phyloP scores from a whole-genome alignment of 768 basidiomycete species.

The Pleurotus tuoliensis region DNA sequence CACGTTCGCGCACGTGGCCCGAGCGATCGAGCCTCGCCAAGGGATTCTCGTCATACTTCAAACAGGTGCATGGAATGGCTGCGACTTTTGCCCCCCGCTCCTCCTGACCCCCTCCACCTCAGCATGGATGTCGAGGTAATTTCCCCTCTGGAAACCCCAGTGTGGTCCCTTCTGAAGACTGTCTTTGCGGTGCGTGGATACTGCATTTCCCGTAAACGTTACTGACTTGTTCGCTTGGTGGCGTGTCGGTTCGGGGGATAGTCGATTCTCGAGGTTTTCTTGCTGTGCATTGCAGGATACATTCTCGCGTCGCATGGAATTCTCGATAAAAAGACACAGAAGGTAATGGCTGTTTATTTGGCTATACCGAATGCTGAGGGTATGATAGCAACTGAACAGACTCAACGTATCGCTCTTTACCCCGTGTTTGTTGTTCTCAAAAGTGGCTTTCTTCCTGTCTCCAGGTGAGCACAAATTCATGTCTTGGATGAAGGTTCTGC shows the following conservation, averaged over 20 bases:
- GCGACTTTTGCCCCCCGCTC: slow-evolving; percentile 1
- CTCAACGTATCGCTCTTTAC: slow-evolving; percentile 90
- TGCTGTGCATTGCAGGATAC: slow-evolving; percentile 83
- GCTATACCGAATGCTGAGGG: slow-evolving; percentile 8
- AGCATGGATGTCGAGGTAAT: slow-evolving; percentile 9
- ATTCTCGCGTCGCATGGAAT: slow-evolving; percentile 75
- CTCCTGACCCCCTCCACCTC: slow-evolving; percentile 1
- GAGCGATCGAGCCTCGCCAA: background rate
- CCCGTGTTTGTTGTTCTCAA: slow-evolving; percentile 84
- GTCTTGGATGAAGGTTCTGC: background rate
- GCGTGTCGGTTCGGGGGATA: slow-evolving; percentile 21
- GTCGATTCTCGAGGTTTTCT: slow-evolving; percentile 88
- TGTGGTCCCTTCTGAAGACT: slow-evolving; percentile 46
- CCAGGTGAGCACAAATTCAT: slow-evolving; percentile 48
- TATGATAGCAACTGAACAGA: slow-evolving; percentile 62
- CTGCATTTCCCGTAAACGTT: background rate
- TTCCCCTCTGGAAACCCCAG: slow-evolving; percentile 20
- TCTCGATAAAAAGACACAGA: slow-evolving; percentile 86
- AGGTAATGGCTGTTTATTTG: slow-evolving; percentile 38
- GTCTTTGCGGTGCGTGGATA: slow-evolving; percentile 49
- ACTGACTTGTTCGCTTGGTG: background rate
- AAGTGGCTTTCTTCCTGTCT: slow-evolving; percentile 88
- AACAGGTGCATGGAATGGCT: slow-evolving; percentile 1
- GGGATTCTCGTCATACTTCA: background rate
- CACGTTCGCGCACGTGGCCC: background rate